Evolutionary conservation across 352 stramenopile genomes (phyloP).

Genomic region (Phytopythium litorale): DNA sequence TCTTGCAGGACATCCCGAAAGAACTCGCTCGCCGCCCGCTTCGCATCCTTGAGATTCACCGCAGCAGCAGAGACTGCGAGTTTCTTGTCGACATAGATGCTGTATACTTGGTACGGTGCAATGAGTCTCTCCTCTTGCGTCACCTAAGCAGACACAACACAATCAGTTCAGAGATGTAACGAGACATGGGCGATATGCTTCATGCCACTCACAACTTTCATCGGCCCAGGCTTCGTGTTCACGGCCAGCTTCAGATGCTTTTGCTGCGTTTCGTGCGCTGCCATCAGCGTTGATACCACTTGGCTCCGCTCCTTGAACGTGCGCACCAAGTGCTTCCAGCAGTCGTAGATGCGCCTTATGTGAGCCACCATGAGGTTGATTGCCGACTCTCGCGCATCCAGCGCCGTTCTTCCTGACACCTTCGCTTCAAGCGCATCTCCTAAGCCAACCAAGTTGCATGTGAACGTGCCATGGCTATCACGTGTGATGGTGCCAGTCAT

Average conservation of each 20-base stretch:
- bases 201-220: not conserved
- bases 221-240: not conserved
- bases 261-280: slow-evolving; percentile 58
- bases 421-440: slow-evolving; percentile 27
- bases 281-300: slow-evolving; percentile 56
- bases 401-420: slow-evolving; percentile 21
- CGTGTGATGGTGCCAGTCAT: slow-evolving; percentile 18
- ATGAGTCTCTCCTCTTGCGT: slow-evolving; percentile 30
- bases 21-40: slow-evolving; percentile 63
- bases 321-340: slow-evolving; percentile 42
- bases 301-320: slow-evolving; percentile 45
- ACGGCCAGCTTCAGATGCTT: slow-evolving; percentile 24
- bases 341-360: slow-evolving; percentile 36
- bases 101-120: slow-evolving; percentile 43
- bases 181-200: not conserved
- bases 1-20: slow-evolving; percentile 62
- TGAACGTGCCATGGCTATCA: slow-evolving; percentile 11
- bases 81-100: slow-evolving; percentile 37
- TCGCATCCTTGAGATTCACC: slow-evolving; percentile 67
- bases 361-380: slow-evolving; percentile 26
- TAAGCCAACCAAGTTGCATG: slow-evolving; percentile 33
- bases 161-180: not conserved
- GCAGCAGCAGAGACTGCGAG: slow-evolving; percentile 56
- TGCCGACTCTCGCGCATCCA: slow-evolving; percentile 28
- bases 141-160: slow-evolving; percentile 10